Conservation (phyloP, 2,329 filamentous ascomycete genomes). For the Cladorrhinum sp. region DNA sequence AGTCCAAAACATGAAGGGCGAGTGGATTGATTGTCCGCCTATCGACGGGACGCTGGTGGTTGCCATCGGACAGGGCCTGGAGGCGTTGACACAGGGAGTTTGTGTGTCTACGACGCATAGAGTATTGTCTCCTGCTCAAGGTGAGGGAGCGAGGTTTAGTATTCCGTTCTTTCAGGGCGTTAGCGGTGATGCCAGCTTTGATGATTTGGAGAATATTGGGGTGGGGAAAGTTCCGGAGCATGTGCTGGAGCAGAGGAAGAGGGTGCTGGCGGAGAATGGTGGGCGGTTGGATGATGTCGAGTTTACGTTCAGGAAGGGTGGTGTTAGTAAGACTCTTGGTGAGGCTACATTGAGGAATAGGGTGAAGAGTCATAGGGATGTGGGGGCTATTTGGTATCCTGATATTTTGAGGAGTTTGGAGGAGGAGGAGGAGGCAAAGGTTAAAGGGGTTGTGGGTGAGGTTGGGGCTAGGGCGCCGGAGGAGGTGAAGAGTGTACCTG, state of each 20-base stretch:
- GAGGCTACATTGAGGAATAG: slow-evolving; percentile 83
- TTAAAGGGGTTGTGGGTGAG: slow-evolving; percentile 26
- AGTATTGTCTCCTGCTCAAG: slow-evolving; percentile 70
- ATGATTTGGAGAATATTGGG: slow-evolving; percentile 65
- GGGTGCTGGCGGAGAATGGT: slow-evolving; percentile 54
- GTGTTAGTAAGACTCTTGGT: slow-evolving; percentile 65
- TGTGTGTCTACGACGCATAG: slow-evolving; percentile 80
- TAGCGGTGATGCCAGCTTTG: slow-evolving; percentile 73
- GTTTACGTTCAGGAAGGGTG: slow-evolving; percentile 76
- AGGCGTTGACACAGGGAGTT: slow-evolving; percentile 79
- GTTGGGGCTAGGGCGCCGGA: slow-evolving; percentile 25
- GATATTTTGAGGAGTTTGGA: slow-evolving; percentile 58
- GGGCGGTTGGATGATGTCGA: slow-evolving; percentile 72
- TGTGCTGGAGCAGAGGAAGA: slow-evolving; percentile 59
- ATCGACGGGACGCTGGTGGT: slow-evolving; percentile 76
- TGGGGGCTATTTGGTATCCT: slow-evolving; percentile 77
- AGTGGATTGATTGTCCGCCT: slow-evolving; percentile 81
- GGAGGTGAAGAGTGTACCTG: slow-evolving; percentile 29
- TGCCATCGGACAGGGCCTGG: slow-evolving; percentile 81
- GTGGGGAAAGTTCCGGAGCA: slow-evolving; percentile 58
- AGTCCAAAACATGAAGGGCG: slow-evolving; percentile 73
- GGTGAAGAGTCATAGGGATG: slow-evolving; percentile 83
- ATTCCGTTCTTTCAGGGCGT: slow-evolving; percentile 91
- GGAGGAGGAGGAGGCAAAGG: slow-evolving; percentile 52
- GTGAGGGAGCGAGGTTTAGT: slow-evolving; percentile 69